Conservation (phyloP, 2,329 filamentous ascomycete genomes). For the Tolypocladium album region DNA sequence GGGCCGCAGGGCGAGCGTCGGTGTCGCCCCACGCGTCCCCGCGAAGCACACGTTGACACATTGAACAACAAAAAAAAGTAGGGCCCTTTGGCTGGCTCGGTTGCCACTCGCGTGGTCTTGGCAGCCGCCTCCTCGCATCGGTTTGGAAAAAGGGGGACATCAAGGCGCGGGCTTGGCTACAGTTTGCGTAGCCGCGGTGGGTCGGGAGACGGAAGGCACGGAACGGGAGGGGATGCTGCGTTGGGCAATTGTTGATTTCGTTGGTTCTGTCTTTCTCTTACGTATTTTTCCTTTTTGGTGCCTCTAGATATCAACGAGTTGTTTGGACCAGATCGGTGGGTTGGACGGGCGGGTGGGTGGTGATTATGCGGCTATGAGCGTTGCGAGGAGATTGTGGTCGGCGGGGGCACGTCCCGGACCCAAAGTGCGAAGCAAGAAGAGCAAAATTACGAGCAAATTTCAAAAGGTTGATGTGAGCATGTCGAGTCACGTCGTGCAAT, state of each 20-base stretch:
- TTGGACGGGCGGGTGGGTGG: not conserved
- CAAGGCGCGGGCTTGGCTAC: not conserved
- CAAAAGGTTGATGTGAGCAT: not conserved
- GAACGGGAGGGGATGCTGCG: not conserved
- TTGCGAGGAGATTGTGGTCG: not conserved
- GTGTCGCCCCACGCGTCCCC: not conserved
- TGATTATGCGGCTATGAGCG: not conserved
- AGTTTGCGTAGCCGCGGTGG: not conserved
- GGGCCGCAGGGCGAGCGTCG: not conserved
- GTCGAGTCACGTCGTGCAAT: not conserved
- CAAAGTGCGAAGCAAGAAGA: not conserved
- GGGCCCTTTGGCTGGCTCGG: not conserved
- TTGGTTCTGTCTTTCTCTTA: not conserved
- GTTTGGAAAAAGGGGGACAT: not conserved
- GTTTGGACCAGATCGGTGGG: not conserved
- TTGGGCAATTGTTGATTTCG: not conserved
- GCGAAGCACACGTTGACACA: not conserved
- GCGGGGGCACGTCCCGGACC: not conserved
- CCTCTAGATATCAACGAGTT: not conserved
- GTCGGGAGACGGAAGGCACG: not conserved
- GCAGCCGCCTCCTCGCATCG: not conserved
- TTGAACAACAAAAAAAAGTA: not conserved
- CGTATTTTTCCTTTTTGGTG: not conserved
- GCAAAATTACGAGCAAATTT: not conserved
- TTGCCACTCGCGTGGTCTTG: not conserved